Evolutionary conservation across 2,329 filamentous ascomycete species (phyloP), one percentile per base, ranked within the genome.

Genomic region (Alternaria gaisen): DNA sequence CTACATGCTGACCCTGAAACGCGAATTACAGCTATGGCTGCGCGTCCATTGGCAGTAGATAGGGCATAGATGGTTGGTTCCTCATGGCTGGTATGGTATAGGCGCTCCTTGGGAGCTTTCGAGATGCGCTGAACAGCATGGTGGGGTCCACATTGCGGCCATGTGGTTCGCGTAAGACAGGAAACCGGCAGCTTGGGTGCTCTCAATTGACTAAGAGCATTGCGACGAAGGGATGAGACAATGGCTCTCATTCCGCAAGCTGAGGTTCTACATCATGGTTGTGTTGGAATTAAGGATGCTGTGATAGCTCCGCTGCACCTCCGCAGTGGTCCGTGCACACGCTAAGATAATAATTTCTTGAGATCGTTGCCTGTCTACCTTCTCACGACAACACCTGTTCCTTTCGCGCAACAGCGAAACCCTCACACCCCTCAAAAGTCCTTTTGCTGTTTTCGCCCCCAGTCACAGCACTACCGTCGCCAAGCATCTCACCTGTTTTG

Each of bases 11-110:
- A 86, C 0, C 95, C 95, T 5, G 95, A 97, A 26, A 97, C 84
- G 14, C 95, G 88, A 53, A 98, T 88, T 36, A 98, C 89, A 2
- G 94, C 94, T 75, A 99, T 97, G 1, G 93, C 95, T 43, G 93
- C 93, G 74, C 89, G 89, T 1, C 94, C 95, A 11, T 90, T 83
- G 0, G 92, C 93, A 0, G 94, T 96, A 0, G 94, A 97, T 1
- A 98, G 82, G 0, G 95, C 95, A 78, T 97, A 98, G 54, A 99
- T 97, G 1, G 94, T 98, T 16, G 73, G 71, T 12, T 77, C 75
- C 9, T 71, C 60, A 18, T 61, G 32, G 12, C 26, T 26, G 16
- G 56, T 28, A 56, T 75, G 69, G 53, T 67, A 63, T 3, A 44
- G 36, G 28, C 68, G 68, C 26, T 24, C 43, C 32, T 63, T 66